Conservation (phyloP, 257 asterid genomes). For the Gentiana macrophylla region DNA sequence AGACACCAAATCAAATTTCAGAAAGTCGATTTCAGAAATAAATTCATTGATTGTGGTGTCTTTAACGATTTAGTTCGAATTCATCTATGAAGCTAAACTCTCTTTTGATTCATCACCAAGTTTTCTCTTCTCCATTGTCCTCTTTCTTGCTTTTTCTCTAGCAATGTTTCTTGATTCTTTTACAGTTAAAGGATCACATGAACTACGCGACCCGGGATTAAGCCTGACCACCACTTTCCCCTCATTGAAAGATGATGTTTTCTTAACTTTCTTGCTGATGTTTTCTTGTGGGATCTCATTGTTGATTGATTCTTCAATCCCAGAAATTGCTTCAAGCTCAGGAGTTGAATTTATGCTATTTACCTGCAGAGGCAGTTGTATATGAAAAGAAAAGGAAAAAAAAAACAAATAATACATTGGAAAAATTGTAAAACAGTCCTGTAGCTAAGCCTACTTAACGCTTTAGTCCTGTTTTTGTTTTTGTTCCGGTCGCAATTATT, state of each 20-base stretch:
- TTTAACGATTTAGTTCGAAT: no score
- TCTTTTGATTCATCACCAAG: constrained; percentile 1
- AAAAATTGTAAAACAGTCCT: no score
- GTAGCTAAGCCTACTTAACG: no score
- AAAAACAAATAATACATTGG: no score
- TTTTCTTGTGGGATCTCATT: neutral
- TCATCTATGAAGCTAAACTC: no score
- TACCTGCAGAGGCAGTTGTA: neutral
- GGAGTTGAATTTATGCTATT: constrained; percentile 23
- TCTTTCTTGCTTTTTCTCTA: constrained; percentile 66
- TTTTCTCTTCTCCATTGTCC: constrained; percentile 45
- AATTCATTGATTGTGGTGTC: no score
- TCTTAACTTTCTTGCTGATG: neutral
- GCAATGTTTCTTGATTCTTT: constrained; percentile 57
- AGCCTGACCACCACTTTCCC: neutral
- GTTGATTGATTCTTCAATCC: constrained; percentile 17
- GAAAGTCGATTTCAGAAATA: no score
- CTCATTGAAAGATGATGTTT: neutral
- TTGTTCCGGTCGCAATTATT: no score
- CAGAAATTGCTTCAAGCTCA: constrained; percentile 23
- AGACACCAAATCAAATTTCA: no score
- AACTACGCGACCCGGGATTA: no score
- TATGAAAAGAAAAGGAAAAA: no score
- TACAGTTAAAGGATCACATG: neutral
- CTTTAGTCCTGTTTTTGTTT: no score